Evolutionary conservation across 75 land plant genomes (phyloP), one percentile per base, ranked within the genome.

Genomic region (Pseudotsuga menziesii): DNA sequence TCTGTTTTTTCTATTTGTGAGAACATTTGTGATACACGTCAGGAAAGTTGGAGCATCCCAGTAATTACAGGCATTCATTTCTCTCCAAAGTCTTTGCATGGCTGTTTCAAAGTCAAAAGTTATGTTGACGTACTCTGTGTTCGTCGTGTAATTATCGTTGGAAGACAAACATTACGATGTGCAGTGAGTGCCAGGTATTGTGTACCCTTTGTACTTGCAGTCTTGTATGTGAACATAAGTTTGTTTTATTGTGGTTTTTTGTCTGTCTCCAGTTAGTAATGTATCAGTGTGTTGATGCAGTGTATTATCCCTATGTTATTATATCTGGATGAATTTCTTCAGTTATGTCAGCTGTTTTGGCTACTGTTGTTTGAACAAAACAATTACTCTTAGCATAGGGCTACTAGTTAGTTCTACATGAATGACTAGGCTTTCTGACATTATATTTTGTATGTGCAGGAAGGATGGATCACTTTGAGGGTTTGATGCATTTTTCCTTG

Each of bases 111-210:
- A 73, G 56, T 73, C 75, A 73, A 73, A 73, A 54, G 75, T 73
- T 55, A 48, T 73, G 58, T 73, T 55, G 23, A 73, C 39, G 72
- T 69, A 73, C 35, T 25, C 57, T 54, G 41, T 73, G 75, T 73
- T 73, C 75, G 22, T 60, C 23, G 57, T 56, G 75, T 73, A 73
- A 73, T 73, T 26, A 73, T 57, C 54, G 75, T 73, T 73, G 75
- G 75, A 73, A 73, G 75, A 56, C 57, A 39, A 41, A 69, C 72
- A 69, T 69, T 39, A 73, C 57, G 75, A 54, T 73, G 61, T 52
- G 32, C 75, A 73, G 75, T 73, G 35, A 73, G 75, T 73, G 75
- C 75, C 75, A 73, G 75, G 75, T 73, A 73, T 73, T 73, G 75
- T 73, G 75, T 73, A 56, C 29, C 72, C n/a, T 73, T 54, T 25